Base-by-base conservation (phyloP, 257 asterid genomes). In the Knoxia roxburghii region DNA sequence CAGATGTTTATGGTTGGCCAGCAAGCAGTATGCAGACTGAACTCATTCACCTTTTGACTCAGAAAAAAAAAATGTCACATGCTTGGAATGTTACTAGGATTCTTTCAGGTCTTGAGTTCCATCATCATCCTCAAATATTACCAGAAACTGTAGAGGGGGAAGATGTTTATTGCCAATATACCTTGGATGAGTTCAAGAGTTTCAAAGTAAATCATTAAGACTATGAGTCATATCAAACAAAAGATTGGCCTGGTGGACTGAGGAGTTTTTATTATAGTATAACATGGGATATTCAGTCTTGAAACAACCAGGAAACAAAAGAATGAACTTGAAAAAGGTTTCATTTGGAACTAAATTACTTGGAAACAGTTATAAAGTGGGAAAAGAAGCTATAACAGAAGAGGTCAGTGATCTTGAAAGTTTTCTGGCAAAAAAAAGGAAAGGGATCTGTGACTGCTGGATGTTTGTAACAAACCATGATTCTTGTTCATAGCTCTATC, bases 1-100 rank as follows among this genome's bases (percentile, higher is more conserved):
- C 75, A n/a, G 48, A 40, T 68, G 9, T 68, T 51, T 13, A 68
- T 37, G 41, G 65, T 68, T 68, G 72, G 52, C 41, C n/a, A n/a
- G n/a, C n/a, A n/a, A 45, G 46, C 30, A 45, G 62, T 55, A 57
- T 37, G 29, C 23, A 11, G 37, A n/a, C 21, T 56, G 48, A 45
- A 29, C 21, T 46, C 49, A 23, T 30, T 32, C 63, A 14, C n/a
- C 59, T 50, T 57, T 29, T 68, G 54, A 43, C 65, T 23, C 66
- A 32, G 72, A 54, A 40, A 49, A 60, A 48, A 54, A 39, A 50
- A 50, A n/a, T n/a, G n/a, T 50, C 68, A 23, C 46, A 37, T 49
- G 68, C 54, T 43, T 24, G 62, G 61, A 63, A 40, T 26, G 37
- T 57, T 49, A 40, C 65, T 39, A 37, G 37, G n/a, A 26, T 17